These are phyloP conservation scores for Sporodiniella umbellata DNA, from an alignment of 371 early-diverging fungal species.

Conservation along the genomic window DNA sequence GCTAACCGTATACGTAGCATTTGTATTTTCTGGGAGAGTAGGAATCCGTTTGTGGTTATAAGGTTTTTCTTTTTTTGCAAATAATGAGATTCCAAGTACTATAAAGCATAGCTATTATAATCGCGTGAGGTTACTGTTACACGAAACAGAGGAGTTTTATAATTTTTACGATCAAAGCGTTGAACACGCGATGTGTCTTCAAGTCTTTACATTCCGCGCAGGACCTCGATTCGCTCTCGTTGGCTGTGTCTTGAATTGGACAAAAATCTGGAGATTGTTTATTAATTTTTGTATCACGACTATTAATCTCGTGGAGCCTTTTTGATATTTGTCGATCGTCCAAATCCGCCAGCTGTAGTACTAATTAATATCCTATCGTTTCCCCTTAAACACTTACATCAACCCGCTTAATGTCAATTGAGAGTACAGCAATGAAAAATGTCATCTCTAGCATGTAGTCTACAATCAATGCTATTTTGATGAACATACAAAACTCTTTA, in stretches of 20 bases:
- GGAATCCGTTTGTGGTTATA: constrained; percentile 4
- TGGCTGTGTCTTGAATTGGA: constrained; percentile 18
- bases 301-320: constrained; percentile 19
- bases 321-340: constrained; percentile 27
- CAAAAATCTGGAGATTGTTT: constrained; percentile 15
- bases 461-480: constrained; percentile 61
- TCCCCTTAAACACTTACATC: constrained; percentile 38
- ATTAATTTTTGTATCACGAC: constrained; percentile 6
- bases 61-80: constrained; percentile 4
- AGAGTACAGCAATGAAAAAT: constrained; percentile 65
- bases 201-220: constrained; percentile 33
- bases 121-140: background rate
- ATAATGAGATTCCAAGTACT: constrained; percentile 22
- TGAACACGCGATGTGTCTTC: constrained; percentile 28
- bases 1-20: background rate
- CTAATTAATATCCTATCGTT: background rate
- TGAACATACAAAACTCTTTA: constrained; percentile 71
- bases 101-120: constrained; percentile 24
- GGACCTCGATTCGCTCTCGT: constrained; percentile 21
- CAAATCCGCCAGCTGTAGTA: background rate
- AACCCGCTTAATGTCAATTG: constrained; percentile 71
- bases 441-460: constrained; percentile 71
- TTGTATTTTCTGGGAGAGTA: background rate
- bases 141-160: background rate
- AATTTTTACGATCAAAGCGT: constrained; percentile 28